phyloP scores from a whole-genome alignment of 441 rosid genomes.

The Populus hybrid region DNA sequence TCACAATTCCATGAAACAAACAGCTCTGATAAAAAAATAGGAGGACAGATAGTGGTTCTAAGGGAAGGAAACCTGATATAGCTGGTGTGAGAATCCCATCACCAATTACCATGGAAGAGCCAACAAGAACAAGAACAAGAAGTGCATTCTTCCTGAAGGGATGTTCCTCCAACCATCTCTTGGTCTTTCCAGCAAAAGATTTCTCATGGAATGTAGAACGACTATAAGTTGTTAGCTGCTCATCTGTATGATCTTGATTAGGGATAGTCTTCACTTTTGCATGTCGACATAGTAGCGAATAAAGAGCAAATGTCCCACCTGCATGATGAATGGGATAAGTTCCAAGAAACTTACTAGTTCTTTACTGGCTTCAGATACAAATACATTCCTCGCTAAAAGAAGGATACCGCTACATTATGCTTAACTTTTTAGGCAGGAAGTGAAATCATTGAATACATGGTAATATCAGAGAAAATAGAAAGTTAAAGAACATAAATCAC shows the following conservation, averaged over 20 bases:
- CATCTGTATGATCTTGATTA: conserved; percentile 76
- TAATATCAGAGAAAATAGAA: too few relatives aligned
- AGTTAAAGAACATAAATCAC: too few relatives aligned
- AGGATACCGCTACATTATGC: neutral
- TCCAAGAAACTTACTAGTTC: neutral
- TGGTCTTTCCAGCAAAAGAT: conserved; percentile 77
- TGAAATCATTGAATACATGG: too few relatives aligned
- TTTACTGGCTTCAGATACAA: neutral
- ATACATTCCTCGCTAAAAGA: neutral
- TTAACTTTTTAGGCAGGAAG: too few relatives aligned
- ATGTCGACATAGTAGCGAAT: conserved; percentile 83
- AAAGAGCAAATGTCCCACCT: conserved; percentile 90
- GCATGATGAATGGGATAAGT: conserved; percentile 11
- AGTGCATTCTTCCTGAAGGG: conserved; percentile 59
- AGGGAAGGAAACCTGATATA: conserved; percentile 55
- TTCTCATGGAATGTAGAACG: conserved; percentile 57
- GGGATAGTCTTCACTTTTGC: conserved; percentile 79
- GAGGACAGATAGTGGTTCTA: neutral
- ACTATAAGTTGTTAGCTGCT: conserved; percentile 80
- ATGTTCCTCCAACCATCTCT: conserved; percentile 64
- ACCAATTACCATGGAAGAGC: conserved; percentile 86
- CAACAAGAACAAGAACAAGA: conserved; percentile 66
- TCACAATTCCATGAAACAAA: neutral
- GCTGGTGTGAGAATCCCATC: conserved; percentile 95
- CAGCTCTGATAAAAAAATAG: neutral